Evolutionary conservation across 495 filamentous ascomycete genomes (phyloP).

Genomic region (Penicillium lagena): DNA sequence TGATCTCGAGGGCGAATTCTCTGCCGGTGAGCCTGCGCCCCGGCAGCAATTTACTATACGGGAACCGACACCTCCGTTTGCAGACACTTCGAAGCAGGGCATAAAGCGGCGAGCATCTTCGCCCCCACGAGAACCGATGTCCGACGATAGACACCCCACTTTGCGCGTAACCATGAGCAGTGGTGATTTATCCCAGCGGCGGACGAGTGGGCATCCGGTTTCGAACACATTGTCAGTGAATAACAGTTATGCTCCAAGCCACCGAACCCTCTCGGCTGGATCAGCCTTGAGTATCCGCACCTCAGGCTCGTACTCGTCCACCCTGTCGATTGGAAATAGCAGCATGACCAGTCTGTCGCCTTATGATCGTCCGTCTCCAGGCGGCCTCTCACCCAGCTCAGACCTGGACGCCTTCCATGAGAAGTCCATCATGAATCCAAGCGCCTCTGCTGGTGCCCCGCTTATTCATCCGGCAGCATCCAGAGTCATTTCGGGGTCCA

Average conservation of each 20-base stretch:
- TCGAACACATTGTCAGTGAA: constrained; percentile 52
- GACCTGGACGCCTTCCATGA: constrained; percentile 43
- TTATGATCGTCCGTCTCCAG: constrained; percentile 67
- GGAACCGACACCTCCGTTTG: constrained; percentile 41
- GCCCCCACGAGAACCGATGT: constrained; percentile 66
- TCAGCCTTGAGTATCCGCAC: constrained; percentile 64
- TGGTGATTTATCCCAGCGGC: constrained; percentile 61
- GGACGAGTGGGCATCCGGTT: constrained; percentile 54
- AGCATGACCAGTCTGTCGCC: constrained; percentile 68
- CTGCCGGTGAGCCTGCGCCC: constrained; percentile 57
- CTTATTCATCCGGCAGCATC: constrained; percentile 22
- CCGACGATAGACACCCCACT: constrained; percentile 53
- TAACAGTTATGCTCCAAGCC: constrained; percentile 50
- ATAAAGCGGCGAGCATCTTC: constrained; percentile 80
- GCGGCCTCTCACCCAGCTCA: constrained; percentile 60
- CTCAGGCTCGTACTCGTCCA: constrained; percentile 67
- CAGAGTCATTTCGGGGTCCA: constrained; percentile 10
- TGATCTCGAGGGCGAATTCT: constrained; percentile 59
- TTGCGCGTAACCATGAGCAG: constrained; percentile 50
- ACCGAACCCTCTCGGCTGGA: constrained; percentile 65
- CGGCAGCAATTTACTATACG: constrained; percentile 56
- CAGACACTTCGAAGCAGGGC: constrained; percentile 42
- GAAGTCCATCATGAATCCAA: constrained; percentile 48
- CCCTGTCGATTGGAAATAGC: constrained; percentile 60
- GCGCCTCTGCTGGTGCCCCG: constrained; percentile 39